A percentile compares a stretch with the other conserved stretches of the same genome.
phyloP scores from a whole-genome alignment of 2,329 filamentous ascomycete genomes.

The Tolypocladium capitatum region DNA sequence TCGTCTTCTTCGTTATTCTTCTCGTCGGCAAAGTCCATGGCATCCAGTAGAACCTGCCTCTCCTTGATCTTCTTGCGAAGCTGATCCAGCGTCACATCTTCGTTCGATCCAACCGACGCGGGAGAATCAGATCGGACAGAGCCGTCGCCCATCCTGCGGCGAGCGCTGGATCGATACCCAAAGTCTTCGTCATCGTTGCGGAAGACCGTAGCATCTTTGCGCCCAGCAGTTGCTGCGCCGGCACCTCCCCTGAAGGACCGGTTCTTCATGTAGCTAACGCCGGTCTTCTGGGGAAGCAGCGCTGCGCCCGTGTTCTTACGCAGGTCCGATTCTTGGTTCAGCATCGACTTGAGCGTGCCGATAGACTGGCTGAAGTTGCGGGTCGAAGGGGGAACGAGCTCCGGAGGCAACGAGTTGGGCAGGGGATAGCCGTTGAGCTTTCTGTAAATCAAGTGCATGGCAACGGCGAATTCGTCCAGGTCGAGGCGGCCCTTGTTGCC shows the following conservation, averaged over 20 bases:
- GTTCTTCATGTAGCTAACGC: slow-evolving; percentile 94
- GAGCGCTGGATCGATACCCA: slow-evolving; percentile 86
- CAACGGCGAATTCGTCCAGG: slow-evolving; percentile 93
- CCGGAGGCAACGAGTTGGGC: slow-evolving; percentile 73
- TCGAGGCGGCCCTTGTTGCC: slow-evolving; percentile 90
- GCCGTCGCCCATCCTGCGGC: slow-evolving; percentile 66
- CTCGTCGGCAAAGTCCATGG: slow-evolving; percentile 93
- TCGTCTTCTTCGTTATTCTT: slow-evolving; percentile 84
- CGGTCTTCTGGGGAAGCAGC: slow-evolving; percentile 85
- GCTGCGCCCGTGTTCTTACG: slow-evolving; percentile 83
- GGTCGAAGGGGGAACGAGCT: slow-evolving; percentile 88
- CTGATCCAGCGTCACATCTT: slow-evolving; percentile 78
- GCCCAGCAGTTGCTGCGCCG: slow-evolving; percentile 42
- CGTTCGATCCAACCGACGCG: slow-evolving; percentile 53
- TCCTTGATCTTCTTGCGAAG: slow-evolving; percentile 85
- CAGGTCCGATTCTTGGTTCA: slow-evolving; percentile 78
- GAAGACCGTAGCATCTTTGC: slow-evolving; percentile 93
- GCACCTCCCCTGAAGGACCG: slow-evolving; percentile 71
- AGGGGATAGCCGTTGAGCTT: slow-evolving; percentile 93
- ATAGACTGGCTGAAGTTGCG: slow-evolving; percentile 88
- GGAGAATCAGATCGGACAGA: slow-evolving; percentile 74
- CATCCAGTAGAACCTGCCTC: slow-evolving; percentile 87
- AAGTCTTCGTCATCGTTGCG: slow-evolving; percentile 91
- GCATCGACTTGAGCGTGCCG: slow-evolving; percentile 78
- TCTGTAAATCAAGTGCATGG: slow-evolving; percentile 97